Base-by-base conservation (phyloP, 1,139 yeast genomes). In the Saccharomyces uvarum region DNA sequence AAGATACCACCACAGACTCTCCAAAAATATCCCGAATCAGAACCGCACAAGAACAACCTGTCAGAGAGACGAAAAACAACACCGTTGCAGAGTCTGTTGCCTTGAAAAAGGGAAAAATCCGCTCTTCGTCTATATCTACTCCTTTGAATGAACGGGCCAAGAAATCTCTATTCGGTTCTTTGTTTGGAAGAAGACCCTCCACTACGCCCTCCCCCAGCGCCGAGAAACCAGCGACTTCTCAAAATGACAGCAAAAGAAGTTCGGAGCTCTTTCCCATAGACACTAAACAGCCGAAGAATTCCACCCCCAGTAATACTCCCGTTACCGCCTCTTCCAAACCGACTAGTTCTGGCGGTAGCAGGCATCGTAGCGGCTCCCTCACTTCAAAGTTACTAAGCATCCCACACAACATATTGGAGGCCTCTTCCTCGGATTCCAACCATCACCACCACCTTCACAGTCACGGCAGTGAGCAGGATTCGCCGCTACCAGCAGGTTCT, bases 101-200 rank as follows among this genome's bases (percentile, higher is more conserved):
- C 2, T 32, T 29, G 8, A 24, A n/a, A 21, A 26, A 21, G 50
- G 24, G 26, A 48, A 55, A 55, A 52, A 28, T 28, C 5, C 51
- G 58, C 42, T 56, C 58, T 11, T 32, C 53, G 9, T 54, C 58
- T 8, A 47, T 56, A 6, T 57, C 60, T 42, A 26, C 41, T 42
- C 55, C 62, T 14, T 41, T 56, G 50, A 51, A 53, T 32, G 61
- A 62, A 47, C 58, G 57, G 52, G 57, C 63, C 11, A 60, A 55
- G 49, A 61, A 58, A 51, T 61, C 65, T 8, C 46, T 63, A 4
- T 54, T 62, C 5, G 57, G 58, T 41, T 56, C 63, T n/a, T 24
- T 61, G 19, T 61, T 61, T 48, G 57, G 60, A 11, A 58, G 53
- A 42, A 57, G 51, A 50, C 49, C 14, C 2, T 19, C 47, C 16